Evolutionary conservation across 164 flowering plant genomes (phyloP), one percentile per base, ranked within the genome.

Genomic region (Magnolia kwangsiensis): DNA sequence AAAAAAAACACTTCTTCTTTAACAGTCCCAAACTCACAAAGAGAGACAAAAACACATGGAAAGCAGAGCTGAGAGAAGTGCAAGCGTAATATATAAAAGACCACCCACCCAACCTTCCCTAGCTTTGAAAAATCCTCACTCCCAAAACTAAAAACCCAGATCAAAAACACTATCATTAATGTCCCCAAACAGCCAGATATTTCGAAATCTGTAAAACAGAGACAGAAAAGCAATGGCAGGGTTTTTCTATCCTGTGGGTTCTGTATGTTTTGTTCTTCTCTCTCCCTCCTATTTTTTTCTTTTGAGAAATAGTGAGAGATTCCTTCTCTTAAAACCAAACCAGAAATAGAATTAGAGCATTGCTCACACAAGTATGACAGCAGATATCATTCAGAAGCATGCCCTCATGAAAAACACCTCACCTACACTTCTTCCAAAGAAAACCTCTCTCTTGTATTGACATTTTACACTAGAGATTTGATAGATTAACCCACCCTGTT

Each of bases 361-460:
- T 66, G 74, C 71, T 45, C 93, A 87, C 90, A 91, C 89, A 87
- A 87, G 77, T 72, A 21, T 68, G 72, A 75, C 72, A 75, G 72
- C 50, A 58, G 66, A 68, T 31, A 29, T 61, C 69, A 71, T 9
- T 67, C 63, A 74, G 76, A 74, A 49, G 76, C 76, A 71, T 74
- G 76, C 76, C 51, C 76, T 51, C 20, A 9, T 20, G 75, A 73
- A 61, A 74, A 49, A 63, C 71, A 31, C 37, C 37, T 31, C 37
- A 31, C 10, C 63, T 65, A 71, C 76, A 74, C 76, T 65, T 50
- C 13, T 1, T 11, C 69, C 76, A 69, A 74, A 65, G 70, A 59
- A 10, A 14, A 7, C 16, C 75, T 49, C 51, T 49, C 51, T 61
- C 75, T 18, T 13, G 37, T 31, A 31, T 3, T 31, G 37, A 31